Base-by-base conservation (phyloP, 2,329 filamentous ascomycete genomes). In the Metarhizium guizhouense region DNA sequence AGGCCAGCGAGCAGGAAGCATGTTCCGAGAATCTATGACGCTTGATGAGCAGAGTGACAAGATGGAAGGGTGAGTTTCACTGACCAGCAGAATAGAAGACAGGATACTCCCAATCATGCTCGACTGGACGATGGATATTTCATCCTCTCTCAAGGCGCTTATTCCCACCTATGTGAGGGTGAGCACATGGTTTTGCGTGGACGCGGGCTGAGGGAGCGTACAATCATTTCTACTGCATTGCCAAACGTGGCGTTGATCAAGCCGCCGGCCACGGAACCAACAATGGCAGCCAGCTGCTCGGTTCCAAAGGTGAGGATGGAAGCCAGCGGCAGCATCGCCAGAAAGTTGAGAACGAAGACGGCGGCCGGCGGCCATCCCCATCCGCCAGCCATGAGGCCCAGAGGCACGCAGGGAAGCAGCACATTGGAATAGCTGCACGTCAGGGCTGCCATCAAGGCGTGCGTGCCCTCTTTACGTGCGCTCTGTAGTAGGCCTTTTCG, bases 191-290 rank as follows among this genome's bases (percentile, higher is more conserved):
- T 25, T 25, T 25, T 25, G 25, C 25, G 25, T 25, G 25, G 25
- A 25, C 25, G 25, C 25, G 25, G 29, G 63, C 69, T 54, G 74
- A 69, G 25, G n/a, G 8, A 7, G 0, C 59, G 45, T 64, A 85
- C 76, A 63, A 85, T 84, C 60, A 85, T 66, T 66, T 85, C 82
- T 25, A 84, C 81, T 3, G 82, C 76, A 62, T 85, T 85, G 32
- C 82, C 82, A 61, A 85, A 77, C 25, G 79, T 84, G 54, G 84
- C 81, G 58, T 85, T 85, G 60, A 84, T 70, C 50, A 85, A 68
- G 2, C 81, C 81, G 42, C 82, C 82, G 43, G 83, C 68, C 0
- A 79, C 80, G 59, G 85, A 81, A 43, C 82, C 82, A 20, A 83
- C 70, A 56, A 78, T 75, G 47, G 71, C 72, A 16, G 82, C 80